These are phyloP conservation scores for Mucor saturninus DNA, from an alignment of 371 early-diverging fungal genomes.

Conservation along the genomic window DNA sequence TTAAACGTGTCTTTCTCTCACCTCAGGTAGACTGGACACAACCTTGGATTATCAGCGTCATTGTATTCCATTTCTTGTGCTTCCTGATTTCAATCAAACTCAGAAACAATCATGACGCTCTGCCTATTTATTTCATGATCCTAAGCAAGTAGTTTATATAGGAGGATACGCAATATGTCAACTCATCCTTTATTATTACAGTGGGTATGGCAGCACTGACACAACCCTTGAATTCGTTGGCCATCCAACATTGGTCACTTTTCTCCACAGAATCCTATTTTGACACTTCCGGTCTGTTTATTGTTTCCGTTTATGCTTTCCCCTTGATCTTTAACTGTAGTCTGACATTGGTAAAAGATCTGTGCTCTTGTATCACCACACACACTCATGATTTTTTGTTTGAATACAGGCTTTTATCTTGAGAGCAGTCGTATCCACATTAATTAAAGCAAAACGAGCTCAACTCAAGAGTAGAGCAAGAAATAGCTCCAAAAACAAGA, in stretches of 20 bases:
- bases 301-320: constrained; percentile 47
- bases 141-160: constrained; percentile 27
- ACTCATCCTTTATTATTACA: constrained; percentile 11
- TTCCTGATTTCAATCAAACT: constrained; percentile 28
- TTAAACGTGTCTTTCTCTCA: too few relatives aligned
- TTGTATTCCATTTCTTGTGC: constrained; percentile 45
- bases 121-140: constrained; percentile 41
- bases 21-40: constrained; percentile 57
- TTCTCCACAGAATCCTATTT: constrained; percentile 53
- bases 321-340: constrained; percentile 50
- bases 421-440: constrained; percentile 26
- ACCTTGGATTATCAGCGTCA: constrained; percentile 38
- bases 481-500: constrained; percentile 21
- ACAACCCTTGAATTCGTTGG: constrained; percentile 46
- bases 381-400: constrained; percentile 3
- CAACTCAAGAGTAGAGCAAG: constrained; percentile 34
- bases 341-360: constrained; percentile 38
- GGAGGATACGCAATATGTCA: neutral
- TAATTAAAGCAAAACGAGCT: constrained; percentile 37
- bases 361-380: too few relatives aligned
- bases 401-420: constrained; percentile 33
- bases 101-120: constrained; percentile 32
- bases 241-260: constrained; percentile 33
- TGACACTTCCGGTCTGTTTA: constrained; percentile 51
- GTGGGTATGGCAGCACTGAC: constrained; percentile 47